Evolutionary conservation across 2,329 filamentous ascomycete species (phyloP).

Genomic region (Ceratocystis eucalypticola): DNA sequence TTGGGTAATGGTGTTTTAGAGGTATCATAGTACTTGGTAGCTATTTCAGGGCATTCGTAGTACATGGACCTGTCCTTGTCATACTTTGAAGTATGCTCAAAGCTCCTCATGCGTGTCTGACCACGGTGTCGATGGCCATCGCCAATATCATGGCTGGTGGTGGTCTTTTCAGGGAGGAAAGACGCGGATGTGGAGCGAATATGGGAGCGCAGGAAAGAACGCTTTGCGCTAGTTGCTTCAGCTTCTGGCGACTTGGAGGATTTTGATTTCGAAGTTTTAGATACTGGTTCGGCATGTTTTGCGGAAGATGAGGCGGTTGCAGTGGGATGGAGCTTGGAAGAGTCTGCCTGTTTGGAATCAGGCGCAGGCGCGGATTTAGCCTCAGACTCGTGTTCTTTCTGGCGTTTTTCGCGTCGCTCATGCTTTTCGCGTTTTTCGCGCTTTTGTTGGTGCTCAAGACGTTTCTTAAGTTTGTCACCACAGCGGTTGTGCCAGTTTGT

Average conservation of each 20-base stretch:
- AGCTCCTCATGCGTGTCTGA: conserved; percentile 12
- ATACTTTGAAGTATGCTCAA: not conserved
- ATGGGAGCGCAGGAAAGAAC: not conserved
- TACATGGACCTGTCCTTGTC: not conserved
- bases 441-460: conserved; percentile 9
- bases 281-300: not conserved
- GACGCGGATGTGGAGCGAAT: conserved; percentile 16
- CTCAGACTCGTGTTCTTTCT: not conserved
- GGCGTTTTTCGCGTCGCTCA: conserved; percentile 2
- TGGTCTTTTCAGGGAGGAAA: conserved; percentile 2
- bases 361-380: not conserved
- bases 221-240: not conserved
- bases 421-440: conserved; percentile 4
- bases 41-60: not conserved
- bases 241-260: not conserved
- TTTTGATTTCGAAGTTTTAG: not conserved
- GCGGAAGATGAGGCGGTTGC: not conserved
- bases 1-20: not conserved
- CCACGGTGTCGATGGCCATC: not conserved
- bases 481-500: conserved; percentile 75
- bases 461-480: conserved; percentile 47
- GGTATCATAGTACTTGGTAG: not conserved
- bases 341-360: not conserved
- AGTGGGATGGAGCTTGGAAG: conserved; percentile 3
- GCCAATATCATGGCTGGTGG: not conserved